Evolutionary conservation across 2,329 filamentous ascomycete genomes (phyloP), one percentile per base, ranked within the genome.

Genomic region (Botrytis pseudocinerea): DNA sequence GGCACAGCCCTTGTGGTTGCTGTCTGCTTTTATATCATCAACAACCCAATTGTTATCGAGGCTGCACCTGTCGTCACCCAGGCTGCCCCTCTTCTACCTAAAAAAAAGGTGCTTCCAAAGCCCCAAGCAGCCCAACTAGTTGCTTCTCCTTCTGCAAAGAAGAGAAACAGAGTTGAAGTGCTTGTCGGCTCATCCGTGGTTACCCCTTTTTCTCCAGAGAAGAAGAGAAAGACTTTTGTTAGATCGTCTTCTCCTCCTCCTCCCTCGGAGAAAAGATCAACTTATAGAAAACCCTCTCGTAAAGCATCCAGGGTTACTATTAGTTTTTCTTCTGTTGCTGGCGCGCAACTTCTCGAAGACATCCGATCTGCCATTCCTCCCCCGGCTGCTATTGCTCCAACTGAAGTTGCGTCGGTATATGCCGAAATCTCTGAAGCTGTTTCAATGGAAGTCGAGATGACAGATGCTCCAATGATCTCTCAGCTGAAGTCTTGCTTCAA

Each of bases 401-500:
- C n/a, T 18, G 48, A 68, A n/a, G 65, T 42, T 57, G 48, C 65
- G 65, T 57, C 48, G 65, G 65, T 9, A 69, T 59, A 25, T 69
- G 65, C 65, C 65, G 48, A 57, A 69, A 69, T 69, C n/a, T 69
- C 65, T 32, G 48, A 69, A 57, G 35, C 44, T 28, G 28, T 69
- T 44, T 69, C 65, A 57, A 20, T 42, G 28, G 65, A 69, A 22
- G n/a, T 57, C 35, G 48, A 69, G 65, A 69, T 69, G 65, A 32
- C 7, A 16, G 48, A 69, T 69, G 65, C 65, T 22, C 64, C 64
- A 40, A 57, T 28, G n/a, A 20, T 54, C 28, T 51, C 35, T 44
- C 32, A 69, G 63, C 70, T 61, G 48, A 72, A 72, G 59, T 72
- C 70, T 8, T 72, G 70, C 44, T 48, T 72, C 20, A 72, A 48